phyloP scores from a whole-genome alignment of 139 green algal species.

The Axilococcus clingmanii region DNA sequence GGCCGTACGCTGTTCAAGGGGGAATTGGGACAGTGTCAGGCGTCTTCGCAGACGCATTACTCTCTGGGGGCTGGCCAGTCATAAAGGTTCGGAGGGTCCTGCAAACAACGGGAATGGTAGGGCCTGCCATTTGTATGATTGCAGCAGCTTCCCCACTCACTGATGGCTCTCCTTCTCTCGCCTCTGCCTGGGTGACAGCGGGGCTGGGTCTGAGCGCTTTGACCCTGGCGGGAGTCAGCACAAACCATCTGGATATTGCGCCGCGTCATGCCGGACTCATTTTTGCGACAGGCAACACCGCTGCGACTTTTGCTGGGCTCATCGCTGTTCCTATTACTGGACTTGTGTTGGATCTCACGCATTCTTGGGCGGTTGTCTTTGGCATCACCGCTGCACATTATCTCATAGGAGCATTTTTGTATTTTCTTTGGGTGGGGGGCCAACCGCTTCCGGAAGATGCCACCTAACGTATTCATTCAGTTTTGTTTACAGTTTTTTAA shows the following conservation, averaged over 20 bases:
- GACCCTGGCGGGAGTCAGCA: slow-evolving; percentile 56
- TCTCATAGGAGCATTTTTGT: slow-evolving; percentile 40
- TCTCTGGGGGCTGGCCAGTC: slow-evolving; percentile 20
- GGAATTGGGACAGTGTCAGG: no score
- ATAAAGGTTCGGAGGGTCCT: slow-evolving; percentile 20
- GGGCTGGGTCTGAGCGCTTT: slow-evolving; percentile 62
- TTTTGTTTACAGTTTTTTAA: no score
- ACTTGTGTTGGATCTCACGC: slow-evolving; percentile 41
- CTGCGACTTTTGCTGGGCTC: slow-evolving; percentile 59
- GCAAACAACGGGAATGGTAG: slow-evolving; percentile 60
- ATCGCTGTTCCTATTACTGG: slow-evolving; percentile 55
- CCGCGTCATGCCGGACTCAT: slow-evolving; percentile 57
- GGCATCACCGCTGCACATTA: slow-evolving; percentile 58
- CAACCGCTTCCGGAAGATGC: slow-evolving; percentile 35
- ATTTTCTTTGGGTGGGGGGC: slow-evolving; percentile 46
- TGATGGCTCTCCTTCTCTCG: slow-evolving; percentile 20
- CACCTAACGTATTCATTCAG: no score
- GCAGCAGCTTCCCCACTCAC: slow-evolving; percentile 43
- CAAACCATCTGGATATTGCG: slow-evolving; percentile 65
- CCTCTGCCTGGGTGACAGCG: slow-evolving; percentile 50
- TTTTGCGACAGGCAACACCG: slow-evolving; percentile 67
- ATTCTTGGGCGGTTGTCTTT: slow-evolving; percentile 64
- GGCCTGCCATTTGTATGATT: slow-evolving; percentile 55
- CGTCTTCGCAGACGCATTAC: no score
- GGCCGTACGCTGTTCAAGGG: no score